Percentiles rank a stretch among this genome's conserved stretches.
Conservation (phyloP, 2,329 filamentous ascomycete species). For the Trichoderma cornu-damae region DNA sequence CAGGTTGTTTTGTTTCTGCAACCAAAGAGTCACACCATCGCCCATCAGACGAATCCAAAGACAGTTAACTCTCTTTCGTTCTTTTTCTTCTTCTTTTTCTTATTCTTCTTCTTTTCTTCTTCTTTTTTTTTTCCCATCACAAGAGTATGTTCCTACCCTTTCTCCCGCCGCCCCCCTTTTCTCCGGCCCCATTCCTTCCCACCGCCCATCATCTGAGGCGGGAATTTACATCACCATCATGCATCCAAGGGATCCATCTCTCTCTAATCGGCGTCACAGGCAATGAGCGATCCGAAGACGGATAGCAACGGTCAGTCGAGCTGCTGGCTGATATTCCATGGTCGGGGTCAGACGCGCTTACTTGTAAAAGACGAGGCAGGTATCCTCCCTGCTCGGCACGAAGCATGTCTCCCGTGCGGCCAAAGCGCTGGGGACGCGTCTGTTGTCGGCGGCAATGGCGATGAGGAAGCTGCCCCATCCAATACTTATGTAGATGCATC, state of each 20-base stretch:
- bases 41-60: background rate
- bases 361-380: background rate
- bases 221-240: slow-evolving; percentile 10
- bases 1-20: background rate
- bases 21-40: background rate
- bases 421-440: background rate
- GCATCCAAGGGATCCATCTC: background rate
- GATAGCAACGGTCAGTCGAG: slow-evolving; percentile 12
- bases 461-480: background rate
- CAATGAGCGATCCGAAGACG: background rate
- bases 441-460: background rate
- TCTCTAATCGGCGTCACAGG: background rate
- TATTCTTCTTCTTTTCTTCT: no score
- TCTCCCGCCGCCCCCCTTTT: background rate
- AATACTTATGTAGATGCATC: background rate
- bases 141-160: background rate
- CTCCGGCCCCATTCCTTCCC: background rate
- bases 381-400: background rate
- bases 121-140: background rate
- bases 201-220: slow-evolving; percentile 5
- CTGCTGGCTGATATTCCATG: background rate
- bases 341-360: background rate
- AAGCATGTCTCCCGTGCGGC: background rate
- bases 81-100: no score
- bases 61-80: no score